A percentile compares a stretch with the other conserved stretches of the same genome.
These are phyloP conservation scores for Phytophthora sansomeana DNA, from an alignment of 352 stramenopile species.

Conservation along the genomic window DNA sequence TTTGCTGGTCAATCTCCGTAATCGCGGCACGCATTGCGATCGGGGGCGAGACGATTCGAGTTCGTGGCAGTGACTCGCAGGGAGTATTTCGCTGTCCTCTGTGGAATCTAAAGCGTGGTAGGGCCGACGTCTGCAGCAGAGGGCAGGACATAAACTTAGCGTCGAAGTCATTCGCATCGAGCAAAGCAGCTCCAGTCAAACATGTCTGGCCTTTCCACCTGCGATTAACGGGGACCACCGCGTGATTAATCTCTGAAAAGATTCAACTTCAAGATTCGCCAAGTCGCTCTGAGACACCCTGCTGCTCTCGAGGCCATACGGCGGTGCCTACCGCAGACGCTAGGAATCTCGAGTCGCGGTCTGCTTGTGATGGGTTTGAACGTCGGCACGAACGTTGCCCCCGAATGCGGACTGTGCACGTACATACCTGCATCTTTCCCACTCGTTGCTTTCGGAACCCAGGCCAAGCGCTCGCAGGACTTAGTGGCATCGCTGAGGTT, in stretches of 20 bases:
- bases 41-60: not conserved
- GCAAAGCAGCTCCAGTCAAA: not conserved
- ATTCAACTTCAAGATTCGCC: slow-evolving; percentile 23
- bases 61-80: not conserved
- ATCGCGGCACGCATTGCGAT: too few relatives aligned
- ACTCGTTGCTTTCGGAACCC: not conserved
- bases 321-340: not conserved
- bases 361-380: slow-evolving; percentile 4
- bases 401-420: not conserved
- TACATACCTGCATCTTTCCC: not conserved
- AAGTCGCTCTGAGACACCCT: not conserved
- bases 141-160: too few relatives aligned
- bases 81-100: slow-evolving; percentile 1
- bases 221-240: not conserved
- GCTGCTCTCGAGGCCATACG: not conserved
- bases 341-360: slow-evolving; percentile 6
- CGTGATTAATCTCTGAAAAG: slow-evolving; percentile 4
- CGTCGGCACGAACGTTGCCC: not conserved
- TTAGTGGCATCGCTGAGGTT: too few relatives aligned
- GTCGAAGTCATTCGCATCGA: not conserved
- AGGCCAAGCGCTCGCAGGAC: too few relatives aligned
- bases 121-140: not conserved
- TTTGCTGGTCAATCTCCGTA: not conserved
- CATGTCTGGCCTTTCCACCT: not conserved
- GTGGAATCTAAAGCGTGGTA: slow-evolving; percentile 9